Percentiles rank a stretch among this genome's conserved stretches.
phyloP scores from a whole-genome alignment of 2,329 filamentous ascomycete species.

The Apiospora phragmitis region DNA sequence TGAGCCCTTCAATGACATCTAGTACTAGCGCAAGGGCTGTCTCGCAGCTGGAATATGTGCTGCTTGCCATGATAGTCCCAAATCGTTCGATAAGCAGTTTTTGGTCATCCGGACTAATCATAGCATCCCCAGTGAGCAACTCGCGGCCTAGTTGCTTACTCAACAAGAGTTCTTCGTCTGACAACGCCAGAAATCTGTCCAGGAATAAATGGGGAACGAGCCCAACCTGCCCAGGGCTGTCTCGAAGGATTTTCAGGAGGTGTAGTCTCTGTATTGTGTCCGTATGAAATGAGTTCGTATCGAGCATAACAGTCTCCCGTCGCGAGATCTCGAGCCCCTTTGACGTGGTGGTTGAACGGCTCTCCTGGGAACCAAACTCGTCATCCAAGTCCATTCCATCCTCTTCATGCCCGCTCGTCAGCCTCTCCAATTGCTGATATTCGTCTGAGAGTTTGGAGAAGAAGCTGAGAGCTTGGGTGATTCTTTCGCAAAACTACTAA shows the following conservation, averaged over 20 bases:
- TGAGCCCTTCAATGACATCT: slow-evolving; percentile 65
- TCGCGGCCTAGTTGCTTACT: slow-evolving; percentile 52
- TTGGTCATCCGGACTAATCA: slow-evolving; percentile 48
- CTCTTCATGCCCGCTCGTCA: slow-evolving; percentile 36
- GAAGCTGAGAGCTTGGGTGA: slow-evolving; percentile 44
- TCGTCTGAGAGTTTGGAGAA: slow-evolving; percentile 40
- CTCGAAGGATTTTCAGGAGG: slow-evolving; percentile 44
- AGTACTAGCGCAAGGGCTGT: slow-evolving; percentile 68
- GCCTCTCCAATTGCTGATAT: slow-evolving; percentile 33
- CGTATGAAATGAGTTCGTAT: slow-evolving; percentile 46
- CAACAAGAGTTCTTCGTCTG: slow-evolving; percentile 54
- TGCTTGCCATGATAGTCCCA: slow-evolving; percentile 52
- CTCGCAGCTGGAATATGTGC: slow-evolving; percentile 73
- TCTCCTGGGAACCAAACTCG: slow-evolving; percentile 62
- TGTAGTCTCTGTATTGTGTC: slow-evolving; percentile 48
- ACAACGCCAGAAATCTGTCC: slow-evolving; percentile 47
- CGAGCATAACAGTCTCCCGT: slow-evolving; percentile 43
- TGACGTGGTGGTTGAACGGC: slow-evolving; percentile 41
- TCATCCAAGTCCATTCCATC: slow-evolving; percentile 70
- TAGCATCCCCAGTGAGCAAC: slow-evolving; percentile 54
- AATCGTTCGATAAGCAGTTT: slow-evolving; percentile 49
- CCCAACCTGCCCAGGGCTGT: slow-evolving; percentile 46
- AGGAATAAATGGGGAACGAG: slow-evolving; percentile 53
- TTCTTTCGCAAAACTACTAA: slow-evolving; percentile 40
- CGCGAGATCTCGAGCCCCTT: slow-evolving; percentile 46